phyloP scores from a whole-genome alignment of 2,329 filamentous ascomycete species.

The Aspergillus tamarii region DNA sequence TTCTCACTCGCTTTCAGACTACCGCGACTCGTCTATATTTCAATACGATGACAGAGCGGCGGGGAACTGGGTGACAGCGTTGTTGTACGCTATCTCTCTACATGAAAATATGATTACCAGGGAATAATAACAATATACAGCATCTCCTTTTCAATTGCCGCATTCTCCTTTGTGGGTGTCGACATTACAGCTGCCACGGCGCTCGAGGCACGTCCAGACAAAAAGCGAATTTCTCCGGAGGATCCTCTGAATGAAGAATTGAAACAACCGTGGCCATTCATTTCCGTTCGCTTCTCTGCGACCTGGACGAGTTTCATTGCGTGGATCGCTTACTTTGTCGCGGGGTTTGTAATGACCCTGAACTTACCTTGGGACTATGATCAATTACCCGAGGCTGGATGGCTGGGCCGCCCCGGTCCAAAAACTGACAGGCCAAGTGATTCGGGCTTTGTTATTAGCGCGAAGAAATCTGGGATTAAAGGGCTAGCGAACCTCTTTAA shows the following conservation, averaged over 20 bases:
- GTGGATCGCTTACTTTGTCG: slow-evolving; percentile 30
- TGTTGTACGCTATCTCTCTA: slow-evolving; percentile 26
- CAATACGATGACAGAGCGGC: slow-evolving; percentile 27
- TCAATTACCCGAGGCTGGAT: slow-evolving; percentile 24
- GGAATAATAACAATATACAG: slow-evolving; percentile 13
- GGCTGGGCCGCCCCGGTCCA: slow-evolving; percentile 16
- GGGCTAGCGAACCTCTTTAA: slow-evolving; percentile 31
- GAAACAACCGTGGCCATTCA: slow-evolving; percentile 13
- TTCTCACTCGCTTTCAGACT: slow-evolving; percentile 7
- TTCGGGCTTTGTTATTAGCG: slow-evolving; percentile 32
- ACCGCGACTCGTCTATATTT: slow-evolving; percentile 18
- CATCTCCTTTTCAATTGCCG: slow-evolving; percentile 34
- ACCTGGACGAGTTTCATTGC: slow-evolving; percentile 34
- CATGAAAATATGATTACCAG: neutral
- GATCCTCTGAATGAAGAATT: neutral
- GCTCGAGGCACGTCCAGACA: slow-evolving; percentile 34
- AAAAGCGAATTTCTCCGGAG: slow-evolving; percentile 1
- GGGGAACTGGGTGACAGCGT: slow-evolving; percentile 26
- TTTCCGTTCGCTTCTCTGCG: slow-evolving; percentile 31
- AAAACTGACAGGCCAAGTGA: slow-evolving; percentile 3
- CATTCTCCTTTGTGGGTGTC: slow-evolving; percentile 37
- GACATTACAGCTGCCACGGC: slow-evolving; percentile 40
- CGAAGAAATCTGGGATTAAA: slow-evolving; percentile 21
- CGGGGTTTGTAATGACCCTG: slow-evolving; percentile 28
- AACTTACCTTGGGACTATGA: slow-evolving; percentile 30